Conservation (phyloP, 192 early-diverging fungal genomes). For the Dissophora globulifera region DNA sequence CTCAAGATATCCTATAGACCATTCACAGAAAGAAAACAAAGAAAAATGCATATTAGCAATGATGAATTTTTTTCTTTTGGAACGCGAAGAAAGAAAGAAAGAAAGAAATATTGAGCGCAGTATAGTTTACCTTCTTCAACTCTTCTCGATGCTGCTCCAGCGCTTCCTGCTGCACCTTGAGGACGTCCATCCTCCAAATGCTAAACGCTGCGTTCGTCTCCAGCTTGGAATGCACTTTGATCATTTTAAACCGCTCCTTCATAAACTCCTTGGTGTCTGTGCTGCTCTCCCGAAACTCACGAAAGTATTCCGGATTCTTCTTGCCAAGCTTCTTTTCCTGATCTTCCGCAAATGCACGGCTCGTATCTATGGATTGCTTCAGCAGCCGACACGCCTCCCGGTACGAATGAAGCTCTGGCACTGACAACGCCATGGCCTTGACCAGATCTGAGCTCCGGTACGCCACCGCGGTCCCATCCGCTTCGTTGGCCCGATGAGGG, state of each 20-base stretch:
- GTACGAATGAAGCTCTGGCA: slow-evolving; percentile 22
- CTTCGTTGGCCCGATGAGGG: neutral
- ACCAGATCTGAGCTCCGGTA: slow-evolving; percentile 33
- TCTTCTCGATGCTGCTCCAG: slow-evolving; percentile 29
- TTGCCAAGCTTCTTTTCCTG: slow-evolving; percentile 26
- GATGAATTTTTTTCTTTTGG: too few species aligned
- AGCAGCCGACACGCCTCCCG: slow-evolving; percentile 25
- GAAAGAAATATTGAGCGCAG: neutral
- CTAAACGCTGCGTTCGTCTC: slow-evolving; percentile 24
- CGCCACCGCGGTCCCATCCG: slow-evolving; percentile 7
- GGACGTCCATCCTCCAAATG: slow-evolving; percentile 9
- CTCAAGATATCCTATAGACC: slow-evolving; percentile 21
- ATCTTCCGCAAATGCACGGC: slow-evolving; percentile 14
- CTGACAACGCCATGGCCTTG: slow-evolving; percentile 20
- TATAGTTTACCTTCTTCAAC: slow-evolving; percentile 21
- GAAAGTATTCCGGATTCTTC: slow-evolving; percentile 39
- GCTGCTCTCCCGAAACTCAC: slow-evolving; percentile 37
- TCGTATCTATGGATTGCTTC: slow-evolving; percentile 38
- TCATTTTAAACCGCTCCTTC: slow-evolving; percentile 41
- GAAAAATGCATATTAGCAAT: too few species aligned
- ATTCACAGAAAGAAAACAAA: slow-evolving; percentile 1
- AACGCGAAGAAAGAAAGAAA: too few species aligned
- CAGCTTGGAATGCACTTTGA: slow-evolving; percentile 32
- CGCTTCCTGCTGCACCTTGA: slow-evolving; percentile 23
- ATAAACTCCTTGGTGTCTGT: slow-evolving; percentile 37